Evolutionary conservation across 176 grass and related monocot species (phyloP).

Genomic region (Metroxylon sagu): DNA sequence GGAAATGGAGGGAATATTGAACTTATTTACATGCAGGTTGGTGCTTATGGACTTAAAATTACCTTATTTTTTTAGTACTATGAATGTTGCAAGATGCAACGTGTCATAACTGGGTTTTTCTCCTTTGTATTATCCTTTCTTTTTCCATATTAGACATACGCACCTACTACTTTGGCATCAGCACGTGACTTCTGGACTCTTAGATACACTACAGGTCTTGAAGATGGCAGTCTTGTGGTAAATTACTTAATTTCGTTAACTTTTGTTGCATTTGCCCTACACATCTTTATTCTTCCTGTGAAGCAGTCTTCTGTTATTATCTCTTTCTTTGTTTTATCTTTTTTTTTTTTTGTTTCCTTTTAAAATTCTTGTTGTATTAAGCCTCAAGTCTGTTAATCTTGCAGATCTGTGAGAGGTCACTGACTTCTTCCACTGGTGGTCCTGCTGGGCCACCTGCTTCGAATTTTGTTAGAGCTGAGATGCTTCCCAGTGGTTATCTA

Average conservation of each 20-base stretch:
- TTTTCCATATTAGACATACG: slow-evolving; percentile 56
- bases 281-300: too few relatives aligned
- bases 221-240: slow-evolving; percentile 99
- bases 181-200: slow-evolving; percentile 92
- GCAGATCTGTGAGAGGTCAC: slow-evolving; percentile 93
- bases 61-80: too few relatives aligned
- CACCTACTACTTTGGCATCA: slow-evolving; percentile 67
- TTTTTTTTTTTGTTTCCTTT: slow-evolving; percentile 20
- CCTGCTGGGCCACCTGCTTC: slow-evolving; percentile 63
- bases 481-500: slow-evolving; percentile 90
- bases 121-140: slow-evolving; percentile 1
- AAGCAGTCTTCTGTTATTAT: too few relatives aligned
- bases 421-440: slow-evolving; percentile 84
- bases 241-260: background rate
- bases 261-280: too few relatives aligned
- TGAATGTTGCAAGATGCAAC: background rate
- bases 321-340: background rate
- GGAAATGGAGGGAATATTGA: slow-evolving; percentile 97
- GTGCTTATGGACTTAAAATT: slow-evolving; percentile 2
- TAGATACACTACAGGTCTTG: slow-evolving; percentile 79
- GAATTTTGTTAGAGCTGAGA: slow-evolving; percentile 80
- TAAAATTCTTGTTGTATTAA: too few relatives aligned
- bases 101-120: background rate
- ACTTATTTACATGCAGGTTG: slow-evolving; percentile 97
- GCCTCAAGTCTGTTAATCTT: too few relatives aligned